Evolutionary conservation across 2,329 filamentous ascomycete species (phyloP).

Genomic region (Phaeosphaeriaceae sp.): DNA sequence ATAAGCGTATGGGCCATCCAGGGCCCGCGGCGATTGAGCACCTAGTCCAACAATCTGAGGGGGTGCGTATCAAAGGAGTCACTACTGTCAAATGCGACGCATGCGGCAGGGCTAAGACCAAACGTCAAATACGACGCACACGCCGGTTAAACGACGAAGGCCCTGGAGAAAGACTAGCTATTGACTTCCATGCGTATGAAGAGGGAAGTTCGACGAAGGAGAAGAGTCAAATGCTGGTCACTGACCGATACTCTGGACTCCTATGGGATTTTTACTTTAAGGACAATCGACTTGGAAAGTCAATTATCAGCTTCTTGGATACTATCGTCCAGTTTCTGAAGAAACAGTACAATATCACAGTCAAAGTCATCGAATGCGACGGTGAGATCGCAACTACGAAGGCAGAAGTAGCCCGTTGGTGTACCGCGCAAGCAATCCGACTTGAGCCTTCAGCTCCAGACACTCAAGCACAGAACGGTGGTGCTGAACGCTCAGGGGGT

Average conservation of each 20-base stretch:
- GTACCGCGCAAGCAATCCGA: not conserved
- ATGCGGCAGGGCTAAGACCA: too few species aligned
- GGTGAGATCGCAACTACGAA: too few species aligned
- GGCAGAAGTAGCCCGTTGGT: conserved; percentile 2
- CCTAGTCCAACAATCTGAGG: not conserved
- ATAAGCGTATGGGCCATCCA: not conserved
- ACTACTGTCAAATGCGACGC: not conserved
- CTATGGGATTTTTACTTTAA: too few species aligned
- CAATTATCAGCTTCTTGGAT: conserved; percentile 3
- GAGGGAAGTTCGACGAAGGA: too few species aligned
- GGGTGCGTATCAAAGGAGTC: not conserved
- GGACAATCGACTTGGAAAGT: not conserved
- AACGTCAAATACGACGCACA: too few species aligned
- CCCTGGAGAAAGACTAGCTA: too few species aligned
- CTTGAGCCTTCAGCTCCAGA: conserved; percentile 12
- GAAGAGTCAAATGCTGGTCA: too few species aligned
- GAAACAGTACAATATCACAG: not conserved
- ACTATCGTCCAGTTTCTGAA: conserved; percentile 2
- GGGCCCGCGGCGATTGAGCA: too few species aligned
- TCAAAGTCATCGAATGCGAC: conserved; percentile 10
- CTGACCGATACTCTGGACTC: too few species aligned
- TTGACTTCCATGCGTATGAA: too few species aligned
- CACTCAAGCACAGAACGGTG: conserved; percentile 14
- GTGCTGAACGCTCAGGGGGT: conserved; percentile 15
- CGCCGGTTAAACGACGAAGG: too few species aligned